Conservation (phyloP, 768 basidiomycete species). For the Macrolepiota albuminosa region DNA sequence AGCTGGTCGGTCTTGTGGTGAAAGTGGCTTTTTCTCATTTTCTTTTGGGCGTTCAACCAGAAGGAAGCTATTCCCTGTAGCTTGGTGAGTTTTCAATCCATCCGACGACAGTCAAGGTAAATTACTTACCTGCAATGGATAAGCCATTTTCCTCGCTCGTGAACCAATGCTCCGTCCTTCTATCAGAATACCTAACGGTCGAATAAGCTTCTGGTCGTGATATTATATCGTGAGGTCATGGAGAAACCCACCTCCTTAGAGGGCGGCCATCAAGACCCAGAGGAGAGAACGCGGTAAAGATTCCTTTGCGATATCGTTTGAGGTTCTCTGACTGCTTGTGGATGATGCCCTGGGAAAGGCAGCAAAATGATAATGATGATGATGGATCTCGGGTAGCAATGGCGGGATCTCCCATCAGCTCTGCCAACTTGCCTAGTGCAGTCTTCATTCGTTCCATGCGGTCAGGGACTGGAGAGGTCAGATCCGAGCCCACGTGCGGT, state of each 20-base stretch:
- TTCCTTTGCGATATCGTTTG: constrained; percentile 39
- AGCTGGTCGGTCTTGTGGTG: constrained; percentile 22
- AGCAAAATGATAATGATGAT: constrained; percentile 68
- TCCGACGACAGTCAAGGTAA: not conserved
- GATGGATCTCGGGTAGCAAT: constrained; percentile 48
- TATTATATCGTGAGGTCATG: not conserved
- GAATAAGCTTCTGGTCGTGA: constrained; percentile 2
- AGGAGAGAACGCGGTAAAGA: constrained; percentile 48
- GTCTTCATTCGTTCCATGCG: constrained; percentile 45
- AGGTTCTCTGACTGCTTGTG: constrained; percentile 49
- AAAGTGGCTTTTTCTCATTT: constrained; percentile 21
- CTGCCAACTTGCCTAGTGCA: constrained; percentile 51
- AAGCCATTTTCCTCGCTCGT: constrained; percentile 49
- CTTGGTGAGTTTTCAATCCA: not conserved
- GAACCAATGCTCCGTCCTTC: constrained; percentile 59
- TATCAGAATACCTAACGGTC: constrained; percentile 53
- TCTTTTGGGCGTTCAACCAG: constrained; percentile 14
- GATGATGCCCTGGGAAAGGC: constrained; percentile 46
- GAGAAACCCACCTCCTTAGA: constrained; percentile 47
- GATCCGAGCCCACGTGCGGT: constrained; percentile 44
- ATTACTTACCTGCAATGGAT: constrained; percentile 46
- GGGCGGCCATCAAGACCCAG: constrained; percentile 55
- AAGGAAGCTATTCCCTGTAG: constrained; percentile 14
- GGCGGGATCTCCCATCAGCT: constrained; percentile 40
- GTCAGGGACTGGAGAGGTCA: constrained; percentile 29